Conservation (phyloP, 331 rosid genomes). For the Arachis monticola region DNA sequence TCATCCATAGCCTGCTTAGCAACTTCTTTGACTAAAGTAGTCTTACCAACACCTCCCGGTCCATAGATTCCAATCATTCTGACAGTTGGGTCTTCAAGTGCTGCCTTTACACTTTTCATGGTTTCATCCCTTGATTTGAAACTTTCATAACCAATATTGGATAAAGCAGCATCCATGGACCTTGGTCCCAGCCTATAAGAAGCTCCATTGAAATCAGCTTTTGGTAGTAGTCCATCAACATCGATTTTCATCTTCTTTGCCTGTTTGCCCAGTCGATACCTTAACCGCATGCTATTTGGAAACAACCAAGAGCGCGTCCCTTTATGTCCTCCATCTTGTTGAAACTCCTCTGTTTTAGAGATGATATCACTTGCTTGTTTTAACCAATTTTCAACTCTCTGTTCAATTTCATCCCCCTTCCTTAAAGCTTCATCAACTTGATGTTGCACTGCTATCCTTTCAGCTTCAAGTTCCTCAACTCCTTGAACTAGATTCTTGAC, state of each 20-base stretch:
- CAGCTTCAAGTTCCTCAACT: background rate
- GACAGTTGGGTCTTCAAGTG: constrained; percentile 9
- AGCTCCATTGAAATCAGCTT: background rate
- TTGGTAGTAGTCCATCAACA: too few relatives aligned
- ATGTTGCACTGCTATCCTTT: background rate
- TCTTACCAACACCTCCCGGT: constrained; percentile 31
- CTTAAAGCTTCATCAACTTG: background rate
- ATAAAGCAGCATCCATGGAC: background rate
- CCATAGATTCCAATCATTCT: constrained; percentile 32
- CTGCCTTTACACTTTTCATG: background rate
- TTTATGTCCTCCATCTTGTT: background rate
- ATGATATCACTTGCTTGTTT: too few relatives aligned
- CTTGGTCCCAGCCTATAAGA: background rate
- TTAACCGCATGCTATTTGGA: background rate
- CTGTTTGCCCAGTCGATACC: constrained; percentile 13
- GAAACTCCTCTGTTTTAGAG: background rate
- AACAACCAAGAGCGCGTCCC: background rate
- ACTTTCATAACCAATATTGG: background rate
- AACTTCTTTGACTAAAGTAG: constrained; percentile 16
- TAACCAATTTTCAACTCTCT: background rate
- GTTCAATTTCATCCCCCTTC: background rate
- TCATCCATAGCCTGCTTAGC: background rate
- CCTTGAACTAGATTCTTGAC: background rate
- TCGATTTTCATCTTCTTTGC: background rate
- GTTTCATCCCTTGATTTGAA: background rate